Percentiles rank a stretch among this genome's conserved stretches.
Evolutionary conservation across 2,329 filamentous ascomycete species (phyloP).

Genomic region (Westerdykella aurantiaca): DNA sequence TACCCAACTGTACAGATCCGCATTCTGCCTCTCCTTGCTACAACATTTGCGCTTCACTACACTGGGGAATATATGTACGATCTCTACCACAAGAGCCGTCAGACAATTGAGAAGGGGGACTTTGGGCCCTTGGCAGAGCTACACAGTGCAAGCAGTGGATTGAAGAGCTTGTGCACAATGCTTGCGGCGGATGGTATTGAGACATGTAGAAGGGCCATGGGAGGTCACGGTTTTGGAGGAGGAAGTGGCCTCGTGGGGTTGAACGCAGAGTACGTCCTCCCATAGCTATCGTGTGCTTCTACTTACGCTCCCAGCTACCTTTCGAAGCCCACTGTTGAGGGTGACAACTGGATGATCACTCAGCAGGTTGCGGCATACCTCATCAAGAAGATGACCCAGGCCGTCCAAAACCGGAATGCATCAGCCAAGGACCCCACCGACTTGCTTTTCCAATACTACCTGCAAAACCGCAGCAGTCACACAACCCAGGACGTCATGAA

Average conservation of each 20-base stretch:
- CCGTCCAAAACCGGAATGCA: slow-evolving; percentile 30
- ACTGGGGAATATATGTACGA: slow-evolving; percentile 47
- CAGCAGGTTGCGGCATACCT: slow-evolving; percentile 48
- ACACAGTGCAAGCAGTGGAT: slow-evolving; percentile 49
- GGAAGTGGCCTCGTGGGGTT: slow-evolving; percentile 49
- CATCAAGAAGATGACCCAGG: slow-evolving; percentile 48
- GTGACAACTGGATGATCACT: slow-evolving; percentile 55
- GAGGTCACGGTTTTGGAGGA: slow-evolving; percentile 51
- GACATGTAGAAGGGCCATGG: slow-evolving; percentile 49
- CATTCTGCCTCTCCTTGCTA: slow-evolving; percentile 49
- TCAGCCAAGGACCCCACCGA: slow-evolving; percentile 38
- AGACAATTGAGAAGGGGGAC: slow-evolving; percentile 47
- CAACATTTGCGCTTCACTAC: slow-evolving; percentile 47
- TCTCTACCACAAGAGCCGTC: slow-evolving; percentile 44
- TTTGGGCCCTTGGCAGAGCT: slow-evolving; percentile 47
- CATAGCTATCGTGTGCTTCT: not conserved
- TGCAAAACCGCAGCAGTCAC: slow-evolving; percentile 27
- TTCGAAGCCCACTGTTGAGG: slow-evolving; percentile 51
- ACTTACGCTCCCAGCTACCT: slow-evolving; percentile 32
- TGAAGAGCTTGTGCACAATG: slow-evolving; percentile 51
- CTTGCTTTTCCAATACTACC: slow-evolving; percentile 38
- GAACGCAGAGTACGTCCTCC: slow-evolving; percentile 38
- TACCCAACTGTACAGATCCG: slow-evolving; percentile 52
- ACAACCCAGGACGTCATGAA: slow-evolving; percentile 22
- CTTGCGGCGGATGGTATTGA: slow-evolving; percentile 51